phyloP scores from a whole-genome alignment of 495 filamentous ascomycete species.

The Aspergillus wentii region DNA sequence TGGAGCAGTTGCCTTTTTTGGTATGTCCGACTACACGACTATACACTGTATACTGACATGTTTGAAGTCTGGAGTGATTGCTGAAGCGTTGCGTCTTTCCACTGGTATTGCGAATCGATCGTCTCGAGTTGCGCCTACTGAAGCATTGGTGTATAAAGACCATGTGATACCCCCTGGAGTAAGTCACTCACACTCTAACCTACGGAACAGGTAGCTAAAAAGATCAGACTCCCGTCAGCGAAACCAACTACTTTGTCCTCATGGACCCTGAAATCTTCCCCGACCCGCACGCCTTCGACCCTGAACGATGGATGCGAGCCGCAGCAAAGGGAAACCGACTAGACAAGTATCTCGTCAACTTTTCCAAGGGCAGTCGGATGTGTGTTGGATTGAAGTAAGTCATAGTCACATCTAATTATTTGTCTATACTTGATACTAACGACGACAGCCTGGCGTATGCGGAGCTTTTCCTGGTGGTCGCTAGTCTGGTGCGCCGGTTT shows the following conservation, averaged over 20 bases:
- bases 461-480: constrained; percentile 35
- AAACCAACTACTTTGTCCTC: constrained; percentile 40
- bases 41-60: neutral
- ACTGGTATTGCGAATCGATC: constrained; percentile 34
- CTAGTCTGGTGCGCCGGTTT: constrained; percentile 30
- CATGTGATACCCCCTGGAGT: constrained; percentile 29
- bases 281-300: constrained; percentile 39
- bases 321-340: constrained; percentile 24
- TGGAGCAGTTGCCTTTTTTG: constrained; percentile 51
- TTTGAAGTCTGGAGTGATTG: constrained; percentile 35
- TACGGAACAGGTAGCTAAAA: constrained; percentile 7
- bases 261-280: constrained; percentile 44
- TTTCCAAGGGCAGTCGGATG: constrained; percentile 34
- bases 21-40: constrained; percentile 11
- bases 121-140: constrained; percentile 34
- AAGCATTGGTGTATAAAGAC: constrained; percentile 35
- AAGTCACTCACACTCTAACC: constrained; percentile 15
- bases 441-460: constrained; percentile 34
- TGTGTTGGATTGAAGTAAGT: constrained; percentile 40
- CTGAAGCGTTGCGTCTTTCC: constrained; percentile 42
- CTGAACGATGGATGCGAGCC: constrained; percentile 45
- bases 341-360: constrained; percentile 34
- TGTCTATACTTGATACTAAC: constrained; percentile 1
- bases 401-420: constrained; percentile 2
- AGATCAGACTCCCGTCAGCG: constrained; percentile 36